phyloP scores from a whole-genome alignment of 2,329 filamentous ascomycete genomes.

The Diaporthe ilicicola region DNA sequence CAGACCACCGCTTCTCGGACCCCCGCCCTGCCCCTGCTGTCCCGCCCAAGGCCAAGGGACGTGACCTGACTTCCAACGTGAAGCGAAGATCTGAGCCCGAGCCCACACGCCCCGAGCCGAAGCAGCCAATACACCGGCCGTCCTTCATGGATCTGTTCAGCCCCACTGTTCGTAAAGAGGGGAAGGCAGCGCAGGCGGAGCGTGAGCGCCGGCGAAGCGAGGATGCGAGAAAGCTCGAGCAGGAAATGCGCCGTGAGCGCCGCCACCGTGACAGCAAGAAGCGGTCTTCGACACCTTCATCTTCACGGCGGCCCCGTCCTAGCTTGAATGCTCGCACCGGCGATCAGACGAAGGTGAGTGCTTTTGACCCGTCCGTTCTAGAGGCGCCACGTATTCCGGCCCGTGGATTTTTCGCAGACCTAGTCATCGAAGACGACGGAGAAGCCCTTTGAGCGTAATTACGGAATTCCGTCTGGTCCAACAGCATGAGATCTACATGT shows the following conservation, averaged over 20 bases:
- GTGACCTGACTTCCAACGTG: slow-evolving; percentile 2
- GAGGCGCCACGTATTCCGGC: neutral
- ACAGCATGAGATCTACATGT: neutral
- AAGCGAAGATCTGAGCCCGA: neutral
- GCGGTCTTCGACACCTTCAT: neutral
- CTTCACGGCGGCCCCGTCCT: neutral
- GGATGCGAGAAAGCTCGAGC: neutral
- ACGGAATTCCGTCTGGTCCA: neutral
- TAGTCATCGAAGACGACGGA: neutral
- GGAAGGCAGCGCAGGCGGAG: neutral
- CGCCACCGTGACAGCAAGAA: neutral
- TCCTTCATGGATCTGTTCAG: neutral
- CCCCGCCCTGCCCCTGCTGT: neutral
- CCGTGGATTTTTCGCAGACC: neutral
- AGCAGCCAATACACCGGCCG: neutral
- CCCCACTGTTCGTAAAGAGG: neutral
- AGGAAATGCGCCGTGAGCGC: neutral
- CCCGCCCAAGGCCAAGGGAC: neutral
- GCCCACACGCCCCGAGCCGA: neutral
- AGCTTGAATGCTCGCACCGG: neutral
- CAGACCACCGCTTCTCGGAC: neutral
- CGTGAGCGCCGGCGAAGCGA: neutral
- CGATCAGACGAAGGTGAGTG: slow-evolving; percentile 10
- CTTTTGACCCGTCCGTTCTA: neutral
- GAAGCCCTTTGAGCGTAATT: neutral